A percentile compares a stretch with the other conserved stretches of the same genome.
Conservation (phyloP, 2,329 filamentous ascomycete genomes). For the Aspergillus flavus region DNA sequence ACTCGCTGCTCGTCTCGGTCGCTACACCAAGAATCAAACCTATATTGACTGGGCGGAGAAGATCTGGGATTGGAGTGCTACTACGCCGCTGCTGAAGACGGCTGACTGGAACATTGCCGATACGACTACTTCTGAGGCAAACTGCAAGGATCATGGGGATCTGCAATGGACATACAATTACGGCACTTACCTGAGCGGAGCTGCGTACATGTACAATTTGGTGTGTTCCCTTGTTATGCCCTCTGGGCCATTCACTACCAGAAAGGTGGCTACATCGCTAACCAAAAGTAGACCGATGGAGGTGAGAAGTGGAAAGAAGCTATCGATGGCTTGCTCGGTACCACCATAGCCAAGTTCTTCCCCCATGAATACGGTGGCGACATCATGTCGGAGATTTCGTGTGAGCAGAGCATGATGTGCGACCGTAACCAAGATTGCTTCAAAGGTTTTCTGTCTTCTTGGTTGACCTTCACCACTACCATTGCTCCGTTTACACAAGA, state of each 20-base stretch:
- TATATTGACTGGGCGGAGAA: constrained; percentile 78
- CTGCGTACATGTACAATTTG: constrained; percentile 60
- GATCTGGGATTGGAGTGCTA: constrained; percentile 61
- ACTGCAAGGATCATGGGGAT: constrained; percentile 57
- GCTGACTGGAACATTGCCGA: constrained; percentile 60
- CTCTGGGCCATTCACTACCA: background rate
- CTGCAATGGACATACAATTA: constrained; percentile 63
- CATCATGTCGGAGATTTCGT: constrained; percentile 68
- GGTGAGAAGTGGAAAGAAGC: constrained; percentile 59
- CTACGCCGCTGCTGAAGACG: constrained; percentile 54
- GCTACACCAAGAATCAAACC: constrained; percentile 77
- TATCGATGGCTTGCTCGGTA: constrained; percentile 59
- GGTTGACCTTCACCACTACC: constrained; percentile 64
- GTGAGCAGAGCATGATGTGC: constrained; percentile 65
- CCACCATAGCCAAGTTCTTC: constrained; percentile 56
- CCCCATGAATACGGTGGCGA: constrained; percentile 48
- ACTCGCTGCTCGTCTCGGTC: constrained; percentile 67
- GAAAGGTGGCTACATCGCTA: constrained; percentile 19
- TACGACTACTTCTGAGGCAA: constrained; percentile 49
- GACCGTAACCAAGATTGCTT: constrained; percentile 73
- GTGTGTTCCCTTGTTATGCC: constrained; percentile 31
- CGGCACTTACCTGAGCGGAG: constrained; percentile 59
- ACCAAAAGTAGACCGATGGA: constrained; percentile 40
- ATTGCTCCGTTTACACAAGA: constrained; percentile 62
- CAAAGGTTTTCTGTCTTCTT: constrained; percentile 71